Conservation (phyloP, 805 yeast species). For the Wickerhamiella bombiphila region DNA sequence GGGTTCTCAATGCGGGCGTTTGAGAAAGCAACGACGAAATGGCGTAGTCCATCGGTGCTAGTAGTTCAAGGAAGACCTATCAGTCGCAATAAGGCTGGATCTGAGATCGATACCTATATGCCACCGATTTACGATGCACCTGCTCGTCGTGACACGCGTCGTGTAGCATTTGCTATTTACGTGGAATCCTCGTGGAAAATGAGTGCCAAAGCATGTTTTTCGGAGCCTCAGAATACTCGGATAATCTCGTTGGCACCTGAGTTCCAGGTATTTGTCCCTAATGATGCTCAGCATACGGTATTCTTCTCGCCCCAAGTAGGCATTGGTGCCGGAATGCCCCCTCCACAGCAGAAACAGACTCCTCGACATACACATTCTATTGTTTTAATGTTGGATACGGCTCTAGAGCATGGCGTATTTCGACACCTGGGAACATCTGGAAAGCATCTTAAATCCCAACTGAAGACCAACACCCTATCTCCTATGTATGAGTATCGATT, state of each 20-base stretch:
- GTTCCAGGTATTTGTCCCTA: conserved; percentile 1
- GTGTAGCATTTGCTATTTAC: conserved; percentile 47
- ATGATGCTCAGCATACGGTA: conserved; percentile 13
- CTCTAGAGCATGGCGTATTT: conserved; percentile 68
- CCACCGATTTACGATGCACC: conserved; percentile 9
- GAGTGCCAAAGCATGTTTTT: conserved; percentile 60
- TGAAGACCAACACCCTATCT: conserved; percentile 15
- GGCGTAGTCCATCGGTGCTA: conserved; percentile 77
- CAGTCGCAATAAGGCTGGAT: background rate
- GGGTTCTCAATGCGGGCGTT: conserved; percentile 85
- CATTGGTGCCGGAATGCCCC: conserved; percentile 58
- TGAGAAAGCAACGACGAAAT: conserved; percentile 70
- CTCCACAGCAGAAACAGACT: conserved; percentile 33
- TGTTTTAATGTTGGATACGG: conserved; percentile 58
- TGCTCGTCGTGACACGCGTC: conserved; percentile 2
- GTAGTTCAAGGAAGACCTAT: conserved; percentile 46
- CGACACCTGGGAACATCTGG: conserved; percentile 27
- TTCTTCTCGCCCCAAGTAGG: conserved; percentile 38
- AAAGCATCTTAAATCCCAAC: too few relatives aligned
- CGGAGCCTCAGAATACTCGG: conserved; percentile 35
- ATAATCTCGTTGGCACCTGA: conserved; percentile 56
- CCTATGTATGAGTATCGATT: conserved; percentile 53
- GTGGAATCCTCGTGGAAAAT: conserved; percentile 63
- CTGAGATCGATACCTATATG: conserved; percentile 5
- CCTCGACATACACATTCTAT: conserved; percentile 34